Evolutionary conservation across 1,284 basidiomycete species (phyloP).

Genomic region (Athelia psychrophila): DNA sequence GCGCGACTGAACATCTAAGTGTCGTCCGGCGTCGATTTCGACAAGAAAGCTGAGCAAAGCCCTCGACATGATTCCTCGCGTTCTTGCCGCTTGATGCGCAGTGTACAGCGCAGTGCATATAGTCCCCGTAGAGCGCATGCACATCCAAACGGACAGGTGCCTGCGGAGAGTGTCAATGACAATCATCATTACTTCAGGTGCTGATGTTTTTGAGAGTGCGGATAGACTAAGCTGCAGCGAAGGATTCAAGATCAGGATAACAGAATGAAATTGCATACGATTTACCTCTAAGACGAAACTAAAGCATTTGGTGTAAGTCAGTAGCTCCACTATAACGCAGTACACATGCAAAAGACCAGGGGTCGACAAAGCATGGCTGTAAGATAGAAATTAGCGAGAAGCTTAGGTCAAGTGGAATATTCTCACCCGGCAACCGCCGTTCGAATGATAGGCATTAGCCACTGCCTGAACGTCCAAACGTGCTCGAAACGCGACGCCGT

Average conservation of each 20-base stretch:
- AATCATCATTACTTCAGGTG: constrained; percentile 50
- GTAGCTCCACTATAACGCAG: constrained; percentile 53
- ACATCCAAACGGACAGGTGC: constrained; percentile 70
- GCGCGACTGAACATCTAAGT: constrained; percentile 52
- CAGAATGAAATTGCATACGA: constrained; percentile 14
- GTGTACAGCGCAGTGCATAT: constrained; percentile 60
- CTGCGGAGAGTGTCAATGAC: constrained; percentile 66
- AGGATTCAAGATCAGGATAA: constrained; percentile 5
- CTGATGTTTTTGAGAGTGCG: constrained; percentile 48
- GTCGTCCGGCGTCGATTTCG: constrained; percentile 57
- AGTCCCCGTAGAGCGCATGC: constrained; percentile 59
- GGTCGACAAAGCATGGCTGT: constrained; percentile 16
- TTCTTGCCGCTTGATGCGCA: constrained; percentile 61
- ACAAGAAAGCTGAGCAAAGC: constrained; percentile 57
- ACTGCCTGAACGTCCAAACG: constrained; percentile 60
- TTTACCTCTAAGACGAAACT: constrained; percentile 67
- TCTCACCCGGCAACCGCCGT: constrained; percentile 48
- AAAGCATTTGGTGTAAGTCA: constrained; percentile 61
- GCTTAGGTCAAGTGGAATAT: neutral
- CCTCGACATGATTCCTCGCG: constrained; percentile 60
- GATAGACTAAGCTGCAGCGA: constrained; percentile 53
- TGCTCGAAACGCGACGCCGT: constrained; percentile 67
- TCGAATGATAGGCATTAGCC: constrained; percentile 66
- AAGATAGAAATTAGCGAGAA: neutral
- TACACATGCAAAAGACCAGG: constrained; percentile 46